phyloP scores from a whole-genome alignment of 441 rosid genomes.

The Theobroma grandiflorum region DNA sequence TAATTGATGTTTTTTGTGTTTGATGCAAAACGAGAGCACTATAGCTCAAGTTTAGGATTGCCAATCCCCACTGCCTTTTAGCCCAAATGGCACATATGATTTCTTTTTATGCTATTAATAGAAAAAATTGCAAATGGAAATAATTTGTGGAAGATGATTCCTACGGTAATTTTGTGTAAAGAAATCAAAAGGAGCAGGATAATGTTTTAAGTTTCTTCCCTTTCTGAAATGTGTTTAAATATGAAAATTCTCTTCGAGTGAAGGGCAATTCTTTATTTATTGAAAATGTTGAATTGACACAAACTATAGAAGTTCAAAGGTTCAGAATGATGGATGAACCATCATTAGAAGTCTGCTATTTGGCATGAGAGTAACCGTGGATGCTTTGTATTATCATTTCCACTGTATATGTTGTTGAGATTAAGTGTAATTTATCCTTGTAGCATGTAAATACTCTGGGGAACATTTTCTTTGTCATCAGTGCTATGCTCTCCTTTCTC shows the following conservation, averaged over 20 bases:
- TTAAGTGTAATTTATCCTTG: not conserved
- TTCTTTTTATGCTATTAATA: not conserved
- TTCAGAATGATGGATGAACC: not conserved
- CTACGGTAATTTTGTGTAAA: not conserved
- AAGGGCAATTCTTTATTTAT: not conserved
- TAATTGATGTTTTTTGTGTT: too few species aligned
- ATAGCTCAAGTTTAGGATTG: not conserved
- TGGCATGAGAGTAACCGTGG: not conserved
- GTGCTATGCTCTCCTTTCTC: not conserved
- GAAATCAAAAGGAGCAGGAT: not conserved
- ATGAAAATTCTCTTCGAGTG: not conserved
- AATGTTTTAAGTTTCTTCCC: not conserved
- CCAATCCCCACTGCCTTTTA: not conserved
- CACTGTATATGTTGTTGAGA: not conserved
- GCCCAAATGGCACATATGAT: not conserved
- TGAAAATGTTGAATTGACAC: not conserved
- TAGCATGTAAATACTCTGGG: not conserved
- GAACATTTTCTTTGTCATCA: not conserved
- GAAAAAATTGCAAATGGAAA: not conserved
- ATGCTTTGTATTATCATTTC: constrained; percentile 3
- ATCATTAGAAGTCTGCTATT: not conserved
- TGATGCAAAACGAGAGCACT: not conserved
- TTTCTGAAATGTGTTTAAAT: not conserved
- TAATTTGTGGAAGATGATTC: not conserved
- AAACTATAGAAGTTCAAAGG: not conserved